Evolutionary conservation across 139 green algal genomes (phyloP).

Genomic region (Spirogloea muscicola): DNA sequence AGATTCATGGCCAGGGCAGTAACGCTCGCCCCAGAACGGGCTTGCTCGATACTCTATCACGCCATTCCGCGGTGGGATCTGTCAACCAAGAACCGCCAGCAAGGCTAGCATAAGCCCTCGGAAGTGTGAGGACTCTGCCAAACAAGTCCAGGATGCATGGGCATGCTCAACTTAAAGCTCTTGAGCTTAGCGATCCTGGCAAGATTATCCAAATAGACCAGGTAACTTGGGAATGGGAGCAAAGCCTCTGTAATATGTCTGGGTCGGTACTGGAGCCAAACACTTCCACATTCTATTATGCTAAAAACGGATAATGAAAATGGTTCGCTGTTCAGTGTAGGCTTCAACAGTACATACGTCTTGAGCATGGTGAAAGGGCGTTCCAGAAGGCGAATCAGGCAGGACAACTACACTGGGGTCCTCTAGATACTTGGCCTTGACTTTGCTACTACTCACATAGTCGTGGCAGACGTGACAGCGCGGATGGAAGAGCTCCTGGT

Average conservation of each 20-base stretch:
- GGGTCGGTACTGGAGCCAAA: not conserved
- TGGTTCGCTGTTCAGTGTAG: not conserved
- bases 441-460: slow-evolving; percentile 13
- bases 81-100: no score
- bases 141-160: not conserved
- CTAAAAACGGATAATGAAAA: slow-evolving; percentile 6
- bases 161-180: not conserved
- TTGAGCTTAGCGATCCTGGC: not conserved
- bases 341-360: not conserved
- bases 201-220: not conserved
- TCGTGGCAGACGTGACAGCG: slow-evolving; percentile 24
- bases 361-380: not conserved
- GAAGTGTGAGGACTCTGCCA: not conserved
- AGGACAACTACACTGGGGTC: no score
- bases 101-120: not conserved
- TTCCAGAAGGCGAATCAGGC: no score
- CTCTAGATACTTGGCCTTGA: no score
- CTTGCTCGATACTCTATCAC: slow-evolving; percentile 55
- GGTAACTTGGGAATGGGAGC: no score
- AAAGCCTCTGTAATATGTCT: no score
- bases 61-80: slow-evolving; percentile 32
- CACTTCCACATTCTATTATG: not conserved
- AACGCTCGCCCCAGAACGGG: slow-evolving; percentile 62
- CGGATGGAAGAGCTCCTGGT: slow-evolving; percentile 20
- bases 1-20: slow-evolving; percentile 57